Conservation (phyloP, 805 yeast genomes). For the Lipomyces starkeyi region DNA sequence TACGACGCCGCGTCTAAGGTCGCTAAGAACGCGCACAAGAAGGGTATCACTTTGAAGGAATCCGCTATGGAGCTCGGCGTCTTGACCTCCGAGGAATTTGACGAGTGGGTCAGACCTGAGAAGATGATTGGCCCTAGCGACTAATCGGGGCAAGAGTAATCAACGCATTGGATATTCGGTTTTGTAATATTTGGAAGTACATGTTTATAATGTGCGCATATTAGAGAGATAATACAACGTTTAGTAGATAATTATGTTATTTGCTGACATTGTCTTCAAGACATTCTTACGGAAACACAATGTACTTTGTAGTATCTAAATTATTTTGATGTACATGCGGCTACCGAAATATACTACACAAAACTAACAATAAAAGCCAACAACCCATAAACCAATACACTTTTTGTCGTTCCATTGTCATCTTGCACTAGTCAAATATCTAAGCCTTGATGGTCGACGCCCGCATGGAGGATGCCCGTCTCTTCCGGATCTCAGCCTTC, state of each 20-base stretch:
- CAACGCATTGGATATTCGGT: not conserved
- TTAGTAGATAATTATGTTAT: not conserved
- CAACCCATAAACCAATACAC: not conserved
- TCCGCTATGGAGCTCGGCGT: constrained; percentile 91
- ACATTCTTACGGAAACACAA: not conserved
- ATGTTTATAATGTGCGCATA: not conserved
- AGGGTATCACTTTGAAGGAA: constrained; percentile 93
- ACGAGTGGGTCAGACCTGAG: constrained; percentile 97
- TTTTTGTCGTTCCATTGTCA: not conserved
- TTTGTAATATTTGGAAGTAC: not conserved
- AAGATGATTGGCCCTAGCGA: constrained; percentile 88
- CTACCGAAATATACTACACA: constrained; percentile 3
- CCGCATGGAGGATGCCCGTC: constrained; percentile 98
- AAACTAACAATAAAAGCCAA: constrained; percentile 2
- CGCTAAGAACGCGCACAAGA: constrained; percentile 98
- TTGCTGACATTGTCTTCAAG: not conserved
- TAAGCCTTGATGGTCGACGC: constrained; percentile 35
- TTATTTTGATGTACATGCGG: constrained; percentile 4
- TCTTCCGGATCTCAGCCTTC: constrained; percentile 98
- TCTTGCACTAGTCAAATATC: not conserved
- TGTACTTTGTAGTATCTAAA: not conserved
- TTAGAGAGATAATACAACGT: not conserved
- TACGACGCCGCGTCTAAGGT: constrained; percentile 97
- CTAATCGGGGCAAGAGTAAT: constrained; percentile 9
- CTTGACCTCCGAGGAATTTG: constrained; percentile 83